Percentiles rank a stretch among this genome's conserved stretches.
These are phyloP conservation scores for Aspergillus pseudotamarii DNA, from an alignment of 2,329 filamentous ascomycete genomes.

Conservation along the genomic window DNA sequence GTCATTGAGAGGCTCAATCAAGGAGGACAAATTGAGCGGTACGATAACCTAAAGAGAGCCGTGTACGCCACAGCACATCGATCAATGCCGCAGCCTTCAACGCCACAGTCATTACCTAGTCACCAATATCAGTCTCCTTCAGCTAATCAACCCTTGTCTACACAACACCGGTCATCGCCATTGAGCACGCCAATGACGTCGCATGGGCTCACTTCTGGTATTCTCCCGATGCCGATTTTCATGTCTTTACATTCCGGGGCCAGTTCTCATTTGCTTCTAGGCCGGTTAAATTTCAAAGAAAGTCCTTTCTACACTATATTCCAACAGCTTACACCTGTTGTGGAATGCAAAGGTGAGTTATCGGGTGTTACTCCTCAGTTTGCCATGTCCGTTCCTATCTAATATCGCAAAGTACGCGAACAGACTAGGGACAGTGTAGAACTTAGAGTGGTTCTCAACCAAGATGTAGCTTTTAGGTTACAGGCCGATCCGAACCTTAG, in stretches of 20 bases:
- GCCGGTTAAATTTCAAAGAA: slow-evolving; percentile 63
- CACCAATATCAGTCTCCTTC: slow-evolving; percentile 31
- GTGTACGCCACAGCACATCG: slow-evolving; percentile 35
- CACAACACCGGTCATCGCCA: slow-evolving; percentile 31
- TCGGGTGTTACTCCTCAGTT: background rate
- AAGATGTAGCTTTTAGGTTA: slow-evolving; percentile 59
- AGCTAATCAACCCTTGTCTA: slow-evolving; percentile 25
- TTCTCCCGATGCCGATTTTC: slow-evolving; percentile 3
- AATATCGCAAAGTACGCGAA: slow-evolving; percentile 55
- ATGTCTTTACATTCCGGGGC: slow-evolving; percentile 2
- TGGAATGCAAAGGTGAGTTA: slow-evolving; percentile 70
- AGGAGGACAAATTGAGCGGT: slow-evolving; percentile 28
- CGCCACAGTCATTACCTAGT: slow-evolving; percentile 26
- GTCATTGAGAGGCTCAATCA: slow-evolving; percentile 32
- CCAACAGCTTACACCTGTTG: slow-evolving; percentile 64
- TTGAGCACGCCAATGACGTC: slow-evolving; percentile 35
- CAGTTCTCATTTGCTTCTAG: slow-evolving; percentile 42
- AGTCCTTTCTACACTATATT: slow-evolving; percentile 84
- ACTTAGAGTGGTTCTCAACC: slow-evolving; percentile 61
- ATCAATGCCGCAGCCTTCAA: slow-evolving; percentile 30
- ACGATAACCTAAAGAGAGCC: slow-evolving; percentile 35
- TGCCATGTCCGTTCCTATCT: slow-evolving; percentile 12
- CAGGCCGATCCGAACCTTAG: slow-evolving; percentile 64
- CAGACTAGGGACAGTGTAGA: slow-evolving; percentile 60
- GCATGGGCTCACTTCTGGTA: slow-evolving; percentile 34